These are phyloP conservation scores for Sutorius australiensis DNA, from an alignment of 768 basidiomycete species.

Conservation along the genomic window DNA sequence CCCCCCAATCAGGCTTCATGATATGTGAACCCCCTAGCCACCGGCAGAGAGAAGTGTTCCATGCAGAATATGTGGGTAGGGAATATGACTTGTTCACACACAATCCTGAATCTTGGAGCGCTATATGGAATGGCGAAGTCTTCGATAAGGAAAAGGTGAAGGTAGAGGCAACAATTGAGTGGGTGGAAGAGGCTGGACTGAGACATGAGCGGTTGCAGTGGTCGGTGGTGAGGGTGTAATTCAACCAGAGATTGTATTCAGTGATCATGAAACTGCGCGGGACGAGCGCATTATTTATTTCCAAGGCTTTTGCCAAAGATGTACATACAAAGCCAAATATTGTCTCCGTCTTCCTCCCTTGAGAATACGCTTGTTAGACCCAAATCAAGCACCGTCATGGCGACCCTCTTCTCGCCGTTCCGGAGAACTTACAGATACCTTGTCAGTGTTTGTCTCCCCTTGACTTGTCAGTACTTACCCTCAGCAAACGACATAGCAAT, in stretches of 20 bases:
- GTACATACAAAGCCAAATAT: conserved; percentile 22
- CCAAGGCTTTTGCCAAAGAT: conserved; percentile 23
- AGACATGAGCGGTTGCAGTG: conserved; percentile 13
- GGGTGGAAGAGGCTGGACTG: not conserved
- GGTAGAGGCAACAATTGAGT: not conserved
- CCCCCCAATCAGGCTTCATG: conserved; percentile 28
- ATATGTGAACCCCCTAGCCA: conserved; percentile 25
- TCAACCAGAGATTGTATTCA: not conserved
- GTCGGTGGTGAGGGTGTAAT: conserved; percentile 24
- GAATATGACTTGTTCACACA: conserved; percentile 27
- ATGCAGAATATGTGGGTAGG: not conserved
- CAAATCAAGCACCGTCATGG: conserved; percentile 17
- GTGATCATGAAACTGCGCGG: not conserved
- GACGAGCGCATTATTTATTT: conserved; percentile 17
- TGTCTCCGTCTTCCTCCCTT: conserved; percentile 16
- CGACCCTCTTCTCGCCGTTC: conserved; percentile 29
- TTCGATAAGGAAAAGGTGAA: conserved; percentile 3
- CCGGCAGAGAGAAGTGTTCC: not conserved
- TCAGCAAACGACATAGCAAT: conserved; percentile 55
- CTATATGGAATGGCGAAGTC: conserved; percentile 34
- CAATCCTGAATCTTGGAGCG: conserved; percentile 32
- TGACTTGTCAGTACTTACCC: not conserved
- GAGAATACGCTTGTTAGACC: not conserved
- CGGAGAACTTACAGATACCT: conserved; percentile 29
- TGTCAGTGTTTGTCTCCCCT: conserved; percentile 9